Base-by-base conservation (phyloP, 352 stramenopile genomes). In the Pythium scleroteichum region DNA sequence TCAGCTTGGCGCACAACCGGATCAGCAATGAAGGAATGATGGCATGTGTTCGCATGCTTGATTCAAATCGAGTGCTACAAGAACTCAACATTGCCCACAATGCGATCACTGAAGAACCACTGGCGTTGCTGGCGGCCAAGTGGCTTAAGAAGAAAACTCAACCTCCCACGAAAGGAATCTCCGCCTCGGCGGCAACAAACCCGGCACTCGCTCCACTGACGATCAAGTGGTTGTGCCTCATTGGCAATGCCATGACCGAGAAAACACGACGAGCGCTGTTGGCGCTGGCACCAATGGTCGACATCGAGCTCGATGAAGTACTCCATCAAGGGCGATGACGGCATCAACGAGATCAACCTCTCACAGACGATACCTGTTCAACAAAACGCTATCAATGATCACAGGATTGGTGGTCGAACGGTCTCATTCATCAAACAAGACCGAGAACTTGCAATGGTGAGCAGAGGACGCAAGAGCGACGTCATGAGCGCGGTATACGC, bases 71-170 rank as follows among this genome's bases (percentile, higher is more conserved):
- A 5, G 69, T 66, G 13, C 60, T 95, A 14, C 64, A 66, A 1
- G 78, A 94, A n/a, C 72, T 95, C 19, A 85, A 94, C 53, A 22
- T 95, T n/a, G 68, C 75, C 0, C 66, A 83, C 60, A 94, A 94
- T 48, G 59, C 67, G 16, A 88, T 95, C 60, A 91, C 82, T 0
- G 84, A 95, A 59, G 82, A 92, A 44, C 77, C 79, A 45, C 49
- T 88, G 16, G 75, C 76, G 40, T 41, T 88, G 5, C 47, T 91
- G 4, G 57, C 62, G 4, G 51, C 56, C 24, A 86, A 82, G 10
- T 63, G 50, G 59, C 55, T 67, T 29, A 41, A 35, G 20, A 60
- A 53, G 41, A 63, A 59, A 40, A 38, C 47, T 4, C 39, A 56
- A 29, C 39, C 24, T 5, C 8, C 49, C 8, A 9, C n/a, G 9